phyloP scores from a whole-genome alignment of 2,329 filamentous ascomycete species.

The Clonostachys chloroleuca region DNA sequence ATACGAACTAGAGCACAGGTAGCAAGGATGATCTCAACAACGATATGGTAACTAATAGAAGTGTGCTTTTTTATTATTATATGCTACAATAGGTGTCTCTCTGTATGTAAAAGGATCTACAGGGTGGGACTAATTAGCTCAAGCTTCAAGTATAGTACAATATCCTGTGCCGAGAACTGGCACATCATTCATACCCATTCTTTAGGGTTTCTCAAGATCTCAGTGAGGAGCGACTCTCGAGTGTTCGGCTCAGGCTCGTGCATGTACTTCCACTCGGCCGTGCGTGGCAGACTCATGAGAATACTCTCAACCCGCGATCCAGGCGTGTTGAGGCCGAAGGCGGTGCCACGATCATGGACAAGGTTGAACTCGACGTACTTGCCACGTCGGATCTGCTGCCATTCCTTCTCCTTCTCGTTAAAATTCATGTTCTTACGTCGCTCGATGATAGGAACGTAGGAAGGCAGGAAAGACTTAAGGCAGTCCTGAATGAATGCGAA shows the following conservation, averaged over 20 bases:
- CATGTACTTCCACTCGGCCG: conserved; percentile 95
- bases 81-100: too few species aligned
- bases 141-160: neutral
- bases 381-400: conserved; percentile 94
- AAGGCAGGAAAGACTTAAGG: conserved; percentile 81
- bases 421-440: conserved; percentile 89
- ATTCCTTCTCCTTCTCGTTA: conserved; percentile 81
- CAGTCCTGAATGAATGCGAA: conserved; percentile 88
- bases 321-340: conserved; percentile 90
- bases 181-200: conserved; percentile 52
- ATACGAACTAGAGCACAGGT: too few species aligned
- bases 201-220: conserved; percentile 61
- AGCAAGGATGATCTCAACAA: too few species aligned
- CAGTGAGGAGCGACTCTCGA: conserved; percentile 75
- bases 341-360: conserved; percentile 91
- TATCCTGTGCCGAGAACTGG: too few species aligned
- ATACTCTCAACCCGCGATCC: conserved; percentile 93
- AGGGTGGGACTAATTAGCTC: neutral
- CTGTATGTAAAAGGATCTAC: too few species aligned
- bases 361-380: conserved; percentile 98
- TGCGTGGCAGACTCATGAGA: conserved; percentile 91
- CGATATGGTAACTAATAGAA: too few species aligned
- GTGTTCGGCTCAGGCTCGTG: conserved; percentile 73
- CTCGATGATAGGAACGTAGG: conserved; percentile 85
- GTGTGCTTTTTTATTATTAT: too few species aligned